Percentiles rank a stretch among this genome's conserved stretches.
Conservation (phyloP, 257 asterid genomes). For the Agastache rugosa region DNA sequence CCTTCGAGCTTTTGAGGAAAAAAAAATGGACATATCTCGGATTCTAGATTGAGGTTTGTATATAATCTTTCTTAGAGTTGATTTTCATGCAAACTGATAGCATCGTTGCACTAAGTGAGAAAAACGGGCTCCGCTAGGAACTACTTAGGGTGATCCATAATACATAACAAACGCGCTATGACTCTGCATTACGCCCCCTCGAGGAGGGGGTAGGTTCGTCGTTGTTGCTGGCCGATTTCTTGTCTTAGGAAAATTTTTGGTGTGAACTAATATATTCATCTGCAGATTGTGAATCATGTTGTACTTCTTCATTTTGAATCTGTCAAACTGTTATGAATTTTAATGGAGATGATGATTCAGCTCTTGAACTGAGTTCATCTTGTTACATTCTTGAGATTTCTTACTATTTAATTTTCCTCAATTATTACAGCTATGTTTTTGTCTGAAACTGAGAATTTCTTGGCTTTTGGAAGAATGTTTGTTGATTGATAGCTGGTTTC, state of each 20-base stretch:
- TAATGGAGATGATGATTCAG: constrained; percentile 16
- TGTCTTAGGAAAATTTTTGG: constrained; percentile 50
- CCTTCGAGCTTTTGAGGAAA: constrained; percentile 39
- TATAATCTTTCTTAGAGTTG: constrained; percentile 47
- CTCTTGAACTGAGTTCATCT: not conserved
- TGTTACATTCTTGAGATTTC: not conserved
- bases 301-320: constrained; percentile 10
- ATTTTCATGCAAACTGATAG: constrained; percentile 39
- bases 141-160: constrained; percentile 33
- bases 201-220: constrained; percentile 32
- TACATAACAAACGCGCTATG: constrained; percentile 32
- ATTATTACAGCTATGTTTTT: not conserved
- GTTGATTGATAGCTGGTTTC: constrained; percentile 23
- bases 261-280: constrained; percentile 44
- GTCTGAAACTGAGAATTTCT: not conserved
- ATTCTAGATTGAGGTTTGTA: constrained; percentile 61
- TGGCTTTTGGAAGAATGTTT: not conserved
- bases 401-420: not conserved
- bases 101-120: constrained; percentile 20
- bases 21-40: constrained; percentile 46
- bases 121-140: constrained; percentile 30
- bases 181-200: constrained; percentile 33
- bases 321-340: not conserved
- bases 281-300: constrained; percentile 40
- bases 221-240: constrained; percentile 40